Percentiles rank a stretch among this genome's conserved stretches.
Conservation (phyloP, 2,329 filamentous ascomycete genomes). For the Curvularia spicifera region DNA sequence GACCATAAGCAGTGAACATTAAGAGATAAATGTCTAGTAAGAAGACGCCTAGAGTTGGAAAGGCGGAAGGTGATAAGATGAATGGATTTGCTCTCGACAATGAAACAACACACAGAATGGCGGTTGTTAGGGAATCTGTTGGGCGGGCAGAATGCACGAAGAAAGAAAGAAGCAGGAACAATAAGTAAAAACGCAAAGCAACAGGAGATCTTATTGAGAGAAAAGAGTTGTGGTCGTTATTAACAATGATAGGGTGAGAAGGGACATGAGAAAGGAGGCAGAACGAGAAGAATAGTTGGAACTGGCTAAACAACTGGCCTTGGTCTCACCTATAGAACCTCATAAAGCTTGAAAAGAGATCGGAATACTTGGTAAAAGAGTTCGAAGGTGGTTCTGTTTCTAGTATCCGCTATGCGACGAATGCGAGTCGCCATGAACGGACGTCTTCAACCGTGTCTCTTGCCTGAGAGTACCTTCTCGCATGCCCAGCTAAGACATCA, state of each 20-base stretch:
- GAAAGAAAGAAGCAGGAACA: too few relatives aligned
- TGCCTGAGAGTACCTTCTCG: neutral
- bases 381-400: neutral
- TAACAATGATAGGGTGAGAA: too few relatives aligned
- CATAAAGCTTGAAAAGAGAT: neutral
- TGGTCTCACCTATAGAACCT: too few relatives aligned
- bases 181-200: neutral
- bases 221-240: too few relatives aligned
- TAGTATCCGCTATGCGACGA: neutral
- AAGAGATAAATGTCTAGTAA: neutral
- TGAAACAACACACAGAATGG: neutral
- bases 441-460: neutral
- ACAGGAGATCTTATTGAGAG: neutral
- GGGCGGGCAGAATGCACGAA: neutral
- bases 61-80: neutral
- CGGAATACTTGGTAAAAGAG: too few relatives aligned
- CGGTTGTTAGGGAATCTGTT: too few relatives aligned
- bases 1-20: neutral
- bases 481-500: neutral
- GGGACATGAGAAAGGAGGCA: neutral
- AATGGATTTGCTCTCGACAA: neutral
- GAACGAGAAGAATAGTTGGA: neutral
- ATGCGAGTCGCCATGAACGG: neutral
- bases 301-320: neutral
- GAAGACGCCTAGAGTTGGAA: neutral